Evolutionary conservation across 2,329 filamentous ascomycete genomes (phyloP).

Genomic region (Parafenestella ontariensis): DNA sequence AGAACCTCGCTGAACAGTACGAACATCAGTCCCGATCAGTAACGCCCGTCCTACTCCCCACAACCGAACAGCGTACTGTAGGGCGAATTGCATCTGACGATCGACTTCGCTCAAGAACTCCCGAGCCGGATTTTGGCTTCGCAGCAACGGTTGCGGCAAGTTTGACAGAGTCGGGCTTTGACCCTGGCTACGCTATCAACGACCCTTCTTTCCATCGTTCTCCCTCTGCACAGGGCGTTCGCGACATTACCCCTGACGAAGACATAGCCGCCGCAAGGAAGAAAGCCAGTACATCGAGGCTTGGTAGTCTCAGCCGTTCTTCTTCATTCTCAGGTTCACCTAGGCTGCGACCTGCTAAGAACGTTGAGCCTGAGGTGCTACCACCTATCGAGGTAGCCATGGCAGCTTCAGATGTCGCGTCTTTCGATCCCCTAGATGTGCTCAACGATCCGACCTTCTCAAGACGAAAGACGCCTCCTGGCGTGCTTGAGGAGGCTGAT

Average conservation of each 20-base stretch:
- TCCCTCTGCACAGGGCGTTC: conserved; percentile 30
- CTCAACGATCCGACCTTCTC: conserved; percentile 47
- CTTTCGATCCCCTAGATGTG: conserved; percentile 46
- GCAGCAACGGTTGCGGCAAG: conserved; percentile 57
- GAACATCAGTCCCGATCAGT: conserved; percentile 30
- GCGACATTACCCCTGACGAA: conserved; percentile 42
- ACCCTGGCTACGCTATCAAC: conserved; percentile 54
- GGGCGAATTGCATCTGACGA: conserved; percentile 24
- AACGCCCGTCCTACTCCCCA: conserved; percentile 22
- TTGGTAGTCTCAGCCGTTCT: conserved; percentile 37
- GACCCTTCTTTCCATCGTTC: conserved; percentile 48
- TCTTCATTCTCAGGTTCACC: conserved; percentile 40
- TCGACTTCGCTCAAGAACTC: conserved; percentile 26
- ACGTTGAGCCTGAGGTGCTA: conserved; percentile 32
- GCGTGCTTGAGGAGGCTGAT: conserved; percentile 45
- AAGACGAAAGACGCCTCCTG: conserved; percentile 41
- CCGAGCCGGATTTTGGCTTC: conserved; percentile 54
- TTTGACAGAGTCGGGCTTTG: conserved; percentile 55
- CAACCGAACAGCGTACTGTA: conserved; percentile 18
- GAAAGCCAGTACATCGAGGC: conserved; percentile 40
- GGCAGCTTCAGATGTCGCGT: conserved; percentile 43
- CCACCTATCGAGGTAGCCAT: conserved; percentile 44
- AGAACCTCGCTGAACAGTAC: conserved; percentile 31
- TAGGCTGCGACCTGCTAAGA: conserved; percentile 23
- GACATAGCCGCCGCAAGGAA: conserved; percentile 40